Base-by-base conservation (phyloP, 2,329 filamentous ascomycete species). In the Cytospora piceicola region DNA sequence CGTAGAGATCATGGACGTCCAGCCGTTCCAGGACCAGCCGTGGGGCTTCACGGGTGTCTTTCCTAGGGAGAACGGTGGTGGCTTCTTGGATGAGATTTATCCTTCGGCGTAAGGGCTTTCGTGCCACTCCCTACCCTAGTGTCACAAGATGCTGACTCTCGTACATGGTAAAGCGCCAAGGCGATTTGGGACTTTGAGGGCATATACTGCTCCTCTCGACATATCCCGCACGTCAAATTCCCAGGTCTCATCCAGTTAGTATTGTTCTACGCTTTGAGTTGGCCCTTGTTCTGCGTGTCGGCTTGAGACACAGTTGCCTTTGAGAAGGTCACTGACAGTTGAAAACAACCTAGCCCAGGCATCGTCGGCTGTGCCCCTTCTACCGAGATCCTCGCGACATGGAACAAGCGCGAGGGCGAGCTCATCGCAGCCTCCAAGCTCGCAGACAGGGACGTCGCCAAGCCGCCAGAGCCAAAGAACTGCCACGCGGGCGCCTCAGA, bases 31-130 rank as follows among this genome's bases (percentile, higher is more conserved):
- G 68, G 88, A 95, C 34, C 87, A 90, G 65, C 93, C 93, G 0
- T 97, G 94, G 94, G 94, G 94, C 0, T 96, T 96, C 76, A 94
- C 91, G 0, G 93, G 93, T 11, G 79, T 95, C 6, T 97, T 97
- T 73, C 83, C 89, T 62, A 89, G 87, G 70, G 79, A 88, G 20
- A 97, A 97, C 72, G 94, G 94, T 7, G 94, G 94, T 11, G 93
- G 94, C 0, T 97, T 97, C 70, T 78, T 97, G 15, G 92, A 97
- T 69, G 92, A 96, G 74, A 83, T 93, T 32, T 97, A 96, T 72
- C 93, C 93, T 0, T 86, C 92, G 32, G 88, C 94, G 87, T 93
- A 80, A 69, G 86, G 34, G 12, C 11, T 20, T n/a, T 9, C 24
- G 9, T 36, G 12, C 8, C 27, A n/a, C 73, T 36, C 27, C 52